These are phyloP conservation scores for Mycena metata DNA, from an alignment of 768 basidiomycete species.

Conservation along the genomic window DNA sequence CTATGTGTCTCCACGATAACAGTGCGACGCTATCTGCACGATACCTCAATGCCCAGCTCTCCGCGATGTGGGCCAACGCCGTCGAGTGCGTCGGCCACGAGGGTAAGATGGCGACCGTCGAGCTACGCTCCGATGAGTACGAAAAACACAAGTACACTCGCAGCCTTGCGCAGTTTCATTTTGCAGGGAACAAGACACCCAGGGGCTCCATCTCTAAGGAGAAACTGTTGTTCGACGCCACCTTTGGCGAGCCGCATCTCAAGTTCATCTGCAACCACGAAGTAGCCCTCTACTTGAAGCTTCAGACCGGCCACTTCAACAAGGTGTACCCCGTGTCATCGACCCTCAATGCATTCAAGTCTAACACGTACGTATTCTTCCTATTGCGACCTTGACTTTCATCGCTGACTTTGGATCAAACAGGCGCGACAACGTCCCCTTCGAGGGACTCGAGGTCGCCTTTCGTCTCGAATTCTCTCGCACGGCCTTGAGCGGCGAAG, in stretches of 20 bases:
- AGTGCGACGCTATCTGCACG: conserved; percentile 17
- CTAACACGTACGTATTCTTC: conserved; percentile 19
- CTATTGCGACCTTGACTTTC: not conserved
- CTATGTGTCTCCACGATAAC: conserved; percentile 25
- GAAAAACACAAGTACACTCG: conserved; percentile 25
- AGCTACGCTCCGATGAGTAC: conserved; percentile 4
- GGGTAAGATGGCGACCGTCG: conserved; percentile 14
- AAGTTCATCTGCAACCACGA: conserved; percentile 46
- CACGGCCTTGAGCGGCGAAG: conserved; percentile 14
- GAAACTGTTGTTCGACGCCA: conserved; percentile 36
- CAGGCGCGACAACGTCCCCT: conserved; percentile 4
- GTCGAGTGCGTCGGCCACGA: conserved; percentile 20
- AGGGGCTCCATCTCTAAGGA: not conserved
- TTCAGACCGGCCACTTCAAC: conserved; percentile 39
- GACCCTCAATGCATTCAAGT: conserved; percentile 9
- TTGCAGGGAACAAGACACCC: conserved; percentile 9
- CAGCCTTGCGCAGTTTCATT: conserved; percentile 27
- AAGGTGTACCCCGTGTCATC: conserved; percentile 25
- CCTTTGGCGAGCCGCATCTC: conserved; percentile 38
- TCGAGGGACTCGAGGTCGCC: conserved; percentile 10
- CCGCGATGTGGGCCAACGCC: conserved; percentile 25
- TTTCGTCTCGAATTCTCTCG: conserved; percentile 28
- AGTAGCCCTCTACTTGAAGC: conserved; percentile 34
- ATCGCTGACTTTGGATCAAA: not conserved
- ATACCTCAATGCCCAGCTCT: conserved; percentile 29